phyloP scores from a whole-genome alignment of 2,329 filamentous ascomycete genomes.

The Colletotrichum caudatum region DNA sequence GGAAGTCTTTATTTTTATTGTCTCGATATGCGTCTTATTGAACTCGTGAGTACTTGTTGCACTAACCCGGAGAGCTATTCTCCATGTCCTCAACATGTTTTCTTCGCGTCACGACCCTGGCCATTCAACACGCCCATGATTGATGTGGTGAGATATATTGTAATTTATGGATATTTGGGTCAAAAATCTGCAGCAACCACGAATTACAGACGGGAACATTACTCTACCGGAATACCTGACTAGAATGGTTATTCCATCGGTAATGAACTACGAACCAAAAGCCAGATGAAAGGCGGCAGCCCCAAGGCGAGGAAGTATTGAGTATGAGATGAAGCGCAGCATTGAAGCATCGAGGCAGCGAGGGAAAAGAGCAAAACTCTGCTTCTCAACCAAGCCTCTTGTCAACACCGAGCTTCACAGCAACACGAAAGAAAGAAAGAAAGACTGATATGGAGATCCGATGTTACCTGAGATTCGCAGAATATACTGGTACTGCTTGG shows the following conservation, averaged over 20 bases:
- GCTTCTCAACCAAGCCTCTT: not conserved
- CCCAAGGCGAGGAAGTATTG: not conserved
- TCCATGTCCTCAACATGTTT: slow-evolving; percentile 42
- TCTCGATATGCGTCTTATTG: not conserved
- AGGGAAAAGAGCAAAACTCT: not conserved
- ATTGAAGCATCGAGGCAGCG: too few relatives aligned
- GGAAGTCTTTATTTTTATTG: not conserved
- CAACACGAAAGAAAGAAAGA: not conserved
- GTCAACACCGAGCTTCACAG: not conserved
- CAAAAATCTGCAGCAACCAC: too few relatives aligned
- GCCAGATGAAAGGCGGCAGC: not conserved
- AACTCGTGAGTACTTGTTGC: too few relatives aligned
- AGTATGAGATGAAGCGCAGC: not conserved
- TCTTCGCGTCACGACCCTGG: slow-evolving; percentile 44
- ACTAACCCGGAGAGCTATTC: slow-evolving; percentile 48
- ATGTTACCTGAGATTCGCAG: not conserved
- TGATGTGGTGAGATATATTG: slow-evolving; percentile 40
- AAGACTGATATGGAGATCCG: fast-evolving
- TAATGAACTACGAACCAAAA: not conserved
- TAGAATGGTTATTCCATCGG: not conserved
- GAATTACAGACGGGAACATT: not conserved
- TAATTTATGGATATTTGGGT: slow-evolving; percentile 32
- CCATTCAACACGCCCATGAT: slow-evolving; percentile 46
- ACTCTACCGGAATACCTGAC: not conserved
- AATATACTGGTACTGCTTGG: not conserved